These are phyloP conservation scores for Warburgia ugandensis DNA, from an alignment of 164 flowering plant species.

Conservation along the genomic window DNA sequence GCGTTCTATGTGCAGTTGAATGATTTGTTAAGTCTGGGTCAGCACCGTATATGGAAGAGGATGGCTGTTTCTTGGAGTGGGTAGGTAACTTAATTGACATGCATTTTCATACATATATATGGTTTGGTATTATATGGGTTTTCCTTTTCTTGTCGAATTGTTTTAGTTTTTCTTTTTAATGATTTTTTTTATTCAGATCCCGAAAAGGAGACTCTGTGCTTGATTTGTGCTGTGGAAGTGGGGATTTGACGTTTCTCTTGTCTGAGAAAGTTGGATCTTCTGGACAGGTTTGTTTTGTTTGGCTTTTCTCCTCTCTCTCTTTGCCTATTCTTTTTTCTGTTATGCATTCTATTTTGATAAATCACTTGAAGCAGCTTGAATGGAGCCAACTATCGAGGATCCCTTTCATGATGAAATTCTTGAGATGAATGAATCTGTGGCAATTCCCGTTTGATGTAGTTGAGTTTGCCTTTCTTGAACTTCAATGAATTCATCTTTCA, in stretches of 20 bases:
- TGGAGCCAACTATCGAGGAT: too few species aligned
- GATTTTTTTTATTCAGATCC: conserved; percentile 34
- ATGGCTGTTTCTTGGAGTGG: conserved; percentile 95
- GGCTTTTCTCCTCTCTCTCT: not conserved
- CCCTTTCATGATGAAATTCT: too few species aligned
- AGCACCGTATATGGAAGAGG: conserved; percentile 86
- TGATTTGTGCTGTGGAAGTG: conserved; percentile 98
- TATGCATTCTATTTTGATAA: not conserved
- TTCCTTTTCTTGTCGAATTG: not conserved
- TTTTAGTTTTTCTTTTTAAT: not conserved
- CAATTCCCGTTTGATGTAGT: too few species aligned
- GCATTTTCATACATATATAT: not conserved
- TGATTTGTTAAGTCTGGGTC: conserved; percentile 78
- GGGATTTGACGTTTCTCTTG: conserved; percentile 86
- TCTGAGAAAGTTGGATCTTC: conserved; percentile 71
- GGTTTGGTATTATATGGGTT: not conserved
- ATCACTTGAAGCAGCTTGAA: too few species aligned
- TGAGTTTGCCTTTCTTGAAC: too few species aligned
- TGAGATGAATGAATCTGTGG: too few species aligned
- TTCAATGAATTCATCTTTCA: too few species aligned
- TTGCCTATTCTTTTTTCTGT: not conserved
- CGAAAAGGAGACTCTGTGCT: conserved; percentile 60
- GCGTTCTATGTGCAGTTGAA: too few species aligned
- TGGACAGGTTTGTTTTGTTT: conserved; percentile 50
- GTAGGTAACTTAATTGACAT: conserved; percentile 20